Evolutionary conservation across 2,329 filamentous ascomycete genomes (phyloP), one percentile per base, ranked within the genome.

Genomic region (Fusarium verrucosum): DNA sequence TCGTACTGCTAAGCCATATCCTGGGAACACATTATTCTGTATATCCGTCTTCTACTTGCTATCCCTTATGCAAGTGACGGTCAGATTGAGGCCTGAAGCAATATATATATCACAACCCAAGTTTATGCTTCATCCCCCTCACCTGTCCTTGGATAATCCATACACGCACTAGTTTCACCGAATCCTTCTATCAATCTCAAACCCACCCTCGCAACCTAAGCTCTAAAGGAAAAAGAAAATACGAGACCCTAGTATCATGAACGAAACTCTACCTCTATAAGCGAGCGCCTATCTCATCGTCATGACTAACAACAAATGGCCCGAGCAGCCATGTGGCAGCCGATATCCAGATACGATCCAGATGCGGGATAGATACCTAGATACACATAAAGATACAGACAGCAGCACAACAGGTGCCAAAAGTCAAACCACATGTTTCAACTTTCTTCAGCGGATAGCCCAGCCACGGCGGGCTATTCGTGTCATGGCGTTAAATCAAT

Each of bases 261-360:
- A 28, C 23, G 20, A 13, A 23, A 35, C 32, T 23, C 57, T 30
- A 46, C 57, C 35, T 50, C 37, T 22, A 17, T 42, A 42, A 46
- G 45, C 17, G 35, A 46, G 32, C 16, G 38, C 17, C n/a, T n/a
- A n/a, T n/a, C n/a, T n/a, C n/a, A n/a, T n/a, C n/a, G n/a, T 40
- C 22, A 40, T 37, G 36, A 16, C 35, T 17, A 10, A 37, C n/a
- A 58, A 58, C 37, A 37, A 19, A 47, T 62, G 46, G 50, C 38
- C 62, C 30, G 20, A 66, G 62, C 50, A 58, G 57, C 62, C 50
- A 66, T 66, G 62, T 66, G 50, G 62, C 32, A 49, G 22, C 11
- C 17, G 38, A 41, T 35, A 19, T 37, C 35, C 38, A 8, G 23
- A 23, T 23, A 8, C 8, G 8, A 23, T n/a, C n/a, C n/a, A n/a